Base-by-base conservation (phyloP, 2,329 filamentous ascomycete genomes). In the Fusarium oligoseptatum region DNA sequence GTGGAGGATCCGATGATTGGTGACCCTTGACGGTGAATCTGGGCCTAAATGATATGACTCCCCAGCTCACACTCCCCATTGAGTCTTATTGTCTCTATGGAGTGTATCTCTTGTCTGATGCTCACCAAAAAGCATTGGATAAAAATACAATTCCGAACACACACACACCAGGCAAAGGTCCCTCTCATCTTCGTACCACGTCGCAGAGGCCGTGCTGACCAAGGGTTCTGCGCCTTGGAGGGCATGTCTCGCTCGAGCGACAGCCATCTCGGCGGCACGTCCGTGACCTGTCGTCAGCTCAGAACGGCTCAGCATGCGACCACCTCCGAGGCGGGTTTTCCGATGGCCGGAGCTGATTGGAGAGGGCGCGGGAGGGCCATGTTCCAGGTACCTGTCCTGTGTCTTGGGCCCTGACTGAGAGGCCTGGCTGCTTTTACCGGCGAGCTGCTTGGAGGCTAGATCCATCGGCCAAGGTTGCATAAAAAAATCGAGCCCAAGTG, bases 231-330 rank as follows among this genome's bases (percentile, higher is more conserved):
- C 71, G 68, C 71, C 70, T 41, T 55, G 41, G 39, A 75, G 36
- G 52, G 32, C 17, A 64, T 76, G 71, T 70, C 64, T 76, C 60
- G 48, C 24, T 32, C 27, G 48, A 55, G 24, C 17, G 12, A 73
- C 41, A 73, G 57, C 68, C 62, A 67, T 68, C 75, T 77, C 64
- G 61, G 64, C 71, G 71, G 71, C 69, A 69, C 56, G 68, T 61
- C 71, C 72, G 68, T 78, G 63, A 71, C 68, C 60, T 70, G 68
- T 72, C 60, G 74, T 78, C 77, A 78, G 77, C 71, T 77, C 66
- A 74, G 74, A 76, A 78, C 67, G 63, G 66, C 71, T 74, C 72
- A 78, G 68, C 62, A 78, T 79, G 74, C 68, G 72, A 70, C 72
- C 74, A 69, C 66, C 65, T 67, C 66, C 57, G 50, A 72, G 64